Evolutionary conservation across 208 protist species (phyloP), one percentile per base, ranked within the genome.

Genomic region (Trypanosoma grayi): DNA sequence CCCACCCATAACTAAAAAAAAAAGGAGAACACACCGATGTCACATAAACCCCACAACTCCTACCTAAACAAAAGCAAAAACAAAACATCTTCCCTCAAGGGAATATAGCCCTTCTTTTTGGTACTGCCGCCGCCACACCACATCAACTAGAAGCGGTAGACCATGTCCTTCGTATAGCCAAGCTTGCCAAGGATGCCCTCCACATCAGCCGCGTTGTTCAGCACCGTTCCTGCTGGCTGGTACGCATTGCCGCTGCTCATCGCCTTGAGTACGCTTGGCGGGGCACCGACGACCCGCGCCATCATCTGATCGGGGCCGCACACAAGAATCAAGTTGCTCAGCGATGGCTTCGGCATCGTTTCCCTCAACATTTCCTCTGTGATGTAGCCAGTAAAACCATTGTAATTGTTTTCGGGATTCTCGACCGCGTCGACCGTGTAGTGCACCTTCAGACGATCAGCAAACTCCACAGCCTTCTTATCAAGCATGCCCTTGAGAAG

Each of bases 301-400:
- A 97, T 89, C 85, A 97, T 93, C 44, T 43, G 66, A 62, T 92
- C 85, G 3, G 90, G 89, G 11, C 92, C 92, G 64, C 90, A 97
- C 37, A 97, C 80, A 39, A 96, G 75, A 34, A 95, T 60, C 13
- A 93, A 50, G 47, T 90, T 95, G 22, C 71, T 69, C 27, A 81
- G 65, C 7, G 74, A 58, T n/a, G 85, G 85, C 48, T 72, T 58
- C 13, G 87, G 88, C 77, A 96, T 92, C 41, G 77, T 90, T 22
- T 80, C 74, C 71, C 79, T 69, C 34, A 96, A 45, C 71, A 93
- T 61, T 16, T 86, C 56, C 9, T 77, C 52, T 40, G 80, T 81
- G 27, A 94, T 90, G 69, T 87, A 76, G n/a, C 90, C 90, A 37
- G 66, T 57, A 62, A 81, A 88, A 66, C 88, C 87, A 14, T 90